phyloP scores from a whole-genome alignment of 495 filamentous ascomycete species.

The Talaromyces trachyspermus region DNA sequence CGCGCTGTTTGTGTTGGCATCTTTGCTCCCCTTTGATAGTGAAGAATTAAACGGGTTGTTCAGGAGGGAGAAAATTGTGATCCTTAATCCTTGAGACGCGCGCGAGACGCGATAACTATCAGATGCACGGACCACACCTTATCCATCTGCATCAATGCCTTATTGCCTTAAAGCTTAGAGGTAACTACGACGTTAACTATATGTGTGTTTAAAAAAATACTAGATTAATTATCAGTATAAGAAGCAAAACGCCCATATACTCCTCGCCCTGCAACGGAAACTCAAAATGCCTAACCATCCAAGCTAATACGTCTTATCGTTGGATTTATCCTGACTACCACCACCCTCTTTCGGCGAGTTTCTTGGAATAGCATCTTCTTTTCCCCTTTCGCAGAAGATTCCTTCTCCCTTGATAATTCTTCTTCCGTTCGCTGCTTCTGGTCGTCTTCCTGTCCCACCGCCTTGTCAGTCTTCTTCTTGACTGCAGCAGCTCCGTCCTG shows the following conservation, averaged over 20 bases:
- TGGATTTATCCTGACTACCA: background rate
- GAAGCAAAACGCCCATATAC: background rate
- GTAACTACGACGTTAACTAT: background rate
- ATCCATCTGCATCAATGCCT: too few species aligned
- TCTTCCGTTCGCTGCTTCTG: background rate
- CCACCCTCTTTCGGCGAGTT: too few species aligned
- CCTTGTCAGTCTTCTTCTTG: constrained; percentile 28
- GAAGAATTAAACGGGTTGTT: background rate
- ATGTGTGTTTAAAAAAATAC: background rate
- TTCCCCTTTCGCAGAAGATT: constrained; percentile 8
- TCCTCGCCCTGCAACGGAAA: too few species aligned
- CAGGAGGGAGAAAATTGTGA: background rate
- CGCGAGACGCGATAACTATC: background rate
- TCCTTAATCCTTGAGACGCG: too few species aligned
- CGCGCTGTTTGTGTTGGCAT: constrained; percentile 57
- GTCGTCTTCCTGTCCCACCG: constrained; percentile 4
- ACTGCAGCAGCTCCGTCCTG: constrained; percentile 70
- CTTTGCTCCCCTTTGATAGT: background rate
- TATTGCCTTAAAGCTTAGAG: constrained; percentile 2
- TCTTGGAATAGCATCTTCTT: constrained; percentile 1
- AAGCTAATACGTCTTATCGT: too few species aligned
- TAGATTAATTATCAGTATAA: background rate
- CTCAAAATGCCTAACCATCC: background rate
- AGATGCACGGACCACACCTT: constrained; percentile 28
- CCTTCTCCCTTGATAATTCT: constrained; percentile 8